Base-by-base conservation (phyloP, 768 basidiomycete genomes). In the Russula olivacea region DNA sequence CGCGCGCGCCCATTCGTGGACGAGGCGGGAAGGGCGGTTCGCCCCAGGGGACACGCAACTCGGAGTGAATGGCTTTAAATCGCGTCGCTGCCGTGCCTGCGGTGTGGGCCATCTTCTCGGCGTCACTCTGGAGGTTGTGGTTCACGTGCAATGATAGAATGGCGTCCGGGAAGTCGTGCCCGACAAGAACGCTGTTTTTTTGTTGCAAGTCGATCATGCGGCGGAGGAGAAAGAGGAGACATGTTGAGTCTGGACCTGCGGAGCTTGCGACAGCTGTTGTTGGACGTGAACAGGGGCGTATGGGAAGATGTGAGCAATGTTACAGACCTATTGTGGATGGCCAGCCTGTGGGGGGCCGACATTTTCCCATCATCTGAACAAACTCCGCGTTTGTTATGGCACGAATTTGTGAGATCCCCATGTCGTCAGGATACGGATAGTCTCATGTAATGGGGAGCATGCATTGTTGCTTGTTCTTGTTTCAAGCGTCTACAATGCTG, bases 181-280 rank as follows among this genome's bases (percentile, higher is more conserved):
- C 17, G 17, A 60, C 49, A 7, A 74, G 72, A 48, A 66, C 41
- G n/a, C 64, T 58, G 40, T 48, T 53, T 12, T 64, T 48, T 15
- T 72, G 71, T 34, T 58, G 47, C 34, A 3, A 34, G 30, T 57
- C 32, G 72, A 68, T 25, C 41, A 63, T 50, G 56, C 62, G 64
- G 32, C 82, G 70, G 41, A 92, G 74, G 15, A 93, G 80, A 68
- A 84, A 90, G 17, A 92, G 76, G 6, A 93, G 77, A 71, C 88
- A 89, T 0, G 86, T 84, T 3, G 91, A 93, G 72, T 93, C 91
- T 11, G 90, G 83, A 2, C 91, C 91, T 8, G 88, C 91, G 12
- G 91, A 93, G 71, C 85, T 86, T 23, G 87, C 90, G 49, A 92
- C 80, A 40, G 81, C 91, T 90, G 59, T 25, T 51, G 38, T 34